These are phyloP conservation scores for Daedalea quercina DNA, from an alignment of 768 basidiomycete species.

Conservation along the genomic window DNA sequence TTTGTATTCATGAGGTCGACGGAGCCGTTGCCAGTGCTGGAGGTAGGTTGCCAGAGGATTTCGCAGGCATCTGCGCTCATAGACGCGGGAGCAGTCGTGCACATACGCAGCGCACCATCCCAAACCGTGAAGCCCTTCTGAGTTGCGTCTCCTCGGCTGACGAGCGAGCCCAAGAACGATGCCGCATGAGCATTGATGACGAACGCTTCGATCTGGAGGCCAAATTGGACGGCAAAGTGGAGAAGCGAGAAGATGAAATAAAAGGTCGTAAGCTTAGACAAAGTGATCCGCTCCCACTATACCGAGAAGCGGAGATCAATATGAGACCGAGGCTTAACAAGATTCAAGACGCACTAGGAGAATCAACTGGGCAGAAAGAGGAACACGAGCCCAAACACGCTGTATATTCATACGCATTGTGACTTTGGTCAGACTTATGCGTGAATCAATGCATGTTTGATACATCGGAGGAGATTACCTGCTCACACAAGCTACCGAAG, in stretches of 20 bases:
- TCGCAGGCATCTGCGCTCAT: conserved; percentile 34
- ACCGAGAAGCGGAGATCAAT: neutral
- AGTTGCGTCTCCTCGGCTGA: conserved; percentile 40
- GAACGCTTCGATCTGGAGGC: conserved; percentile 63
- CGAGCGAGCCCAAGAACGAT: conserved; percentile 42
- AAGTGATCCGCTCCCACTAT: conserved; percentile 67
- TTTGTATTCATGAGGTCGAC: conserved; percentile 5
- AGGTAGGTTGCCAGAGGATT: conserved; percentile 43
- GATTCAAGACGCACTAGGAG: conserved; percentile 38
- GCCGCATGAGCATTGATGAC: conserved; percentile 56
- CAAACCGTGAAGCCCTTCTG: conserved; percentile 48
- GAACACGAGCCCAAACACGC: conserved; percentile 30
- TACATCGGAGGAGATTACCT: neutral
- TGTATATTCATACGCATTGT: conserved; percentile 27
- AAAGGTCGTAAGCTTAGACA: conserved; percentile 55
- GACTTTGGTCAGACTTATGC: neutral
- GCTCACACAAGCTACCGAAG: neutral
- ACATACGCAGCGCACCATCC: conserved; percentile 44
- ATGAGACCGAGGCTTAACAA: neutral
- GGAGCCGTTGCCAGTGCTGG: conserved; percentile 12
- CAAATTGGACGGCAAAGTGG: conserved; percentile 62
- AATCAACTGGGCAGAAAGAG: conserved; percentile 33
- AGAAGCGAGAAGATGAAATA: conserved; percentile 63
- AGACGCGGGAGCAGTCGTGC: conserved; percentile 41
- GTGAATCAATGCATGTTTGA: neutral